phyloP scores from a whole-genome alignment of 257 asterid genomes.

The Capsicum baccatum region DNA sequence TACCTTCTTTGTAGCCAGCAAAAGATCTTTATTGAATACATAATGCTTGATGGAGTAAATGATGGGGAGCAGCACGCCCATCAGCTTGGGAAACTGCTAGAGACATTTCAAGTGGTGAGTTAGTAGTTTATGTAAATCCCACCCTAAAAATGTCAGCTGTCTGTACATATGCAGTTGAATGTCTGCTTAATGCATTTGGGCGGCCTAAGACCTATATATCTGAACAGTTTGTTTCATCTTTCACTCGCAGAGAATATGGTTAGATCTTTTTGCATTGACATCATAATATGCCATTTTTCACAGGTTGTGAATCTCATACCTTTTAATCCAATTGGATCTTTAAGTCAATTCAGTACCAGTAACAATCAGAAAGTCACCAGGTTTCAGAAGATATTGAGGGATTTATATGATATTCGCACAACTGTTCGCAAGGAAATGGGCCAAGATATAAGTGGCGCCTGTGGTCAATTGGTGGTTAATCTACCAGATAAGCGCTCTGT shows the following conservation, averaged over 20 bases:
- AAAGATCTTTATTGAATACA: slow-evolving; percentile 91
- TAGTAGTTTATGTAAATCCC: slow-evolving; percentile 11
- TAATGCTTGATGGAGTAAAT: slow-evolving; percentile 94
- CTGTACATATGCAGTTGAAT: not conserved
- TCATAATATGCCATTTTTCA: slow-evolving; percentile 20
- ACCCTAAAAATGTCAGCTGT: slow-evolving; percentile 1
- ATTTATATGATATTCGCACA: slow-evolving; percentile 76
- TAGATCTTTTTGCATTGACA: not conserved
- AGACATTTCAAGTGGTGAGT: slow-evolving; percentile 73
- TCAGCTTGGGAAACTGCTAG: slow-evolving; percentile 87
- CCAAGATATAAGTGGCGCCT: slow-evolving; percentile 97
- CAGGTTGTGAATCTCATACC: slow-evolving; percentile 98
- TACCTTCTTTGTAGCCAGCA: slow-evolving; percentile 69
- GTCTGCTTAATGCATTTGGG: not conserved
- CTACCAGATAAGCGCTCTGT: slow-evolving; percentile 48
- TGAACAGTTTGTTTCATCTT: not conserved
- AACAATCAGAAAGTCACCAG: slow-evolving; percentile 58
- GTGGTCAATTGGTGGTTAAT: slow-evolving; percentile 88
- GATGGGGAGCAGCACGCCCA: slow-evolving; percentile 92
- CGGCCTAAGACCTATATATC: not conserved
- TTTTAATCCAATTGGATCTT: slow-evolving; percentile 88
- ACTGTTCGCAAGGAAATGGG: slow-evolving; percentile 98
- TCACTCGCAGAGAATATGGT: not conserved
- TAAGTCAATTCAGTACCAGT: slow-evolving; percentile 68
- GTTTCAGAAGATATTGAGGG: slow-evolving; percentile 85